Conservation (phyloP, 768 basidiomycete species). For the Phlegmacium glaucopus region DNA sequence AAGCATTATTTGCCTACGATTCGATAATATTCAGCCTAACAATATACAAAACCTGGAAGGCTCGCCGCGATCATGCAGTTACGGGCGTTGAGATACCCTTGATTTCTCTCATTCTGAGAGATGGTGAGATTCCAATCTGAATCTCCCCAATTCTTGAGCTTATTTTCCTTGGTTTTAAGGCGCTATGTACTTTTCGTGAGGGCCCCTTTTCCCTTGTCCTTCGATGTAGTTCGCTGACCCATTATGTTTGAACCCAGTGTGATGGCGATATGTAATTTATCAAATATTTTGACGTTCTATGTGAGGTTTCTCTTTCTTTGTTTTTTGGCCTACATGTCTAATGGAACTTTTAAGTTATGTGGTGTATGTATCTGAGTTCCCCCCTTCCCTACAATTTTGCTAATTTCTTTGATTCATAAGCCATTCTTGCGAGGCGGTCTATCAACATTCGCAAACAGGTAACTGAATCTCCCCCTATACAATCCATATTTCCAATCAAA, state of each 20-base stretch:
- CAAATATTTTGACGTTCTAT: constrained; percentile 41
- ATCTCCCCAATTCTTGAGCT: neutral
- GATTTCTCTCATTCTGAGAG: constrained; percentile 41
- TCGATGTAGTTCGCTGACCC: neutral
- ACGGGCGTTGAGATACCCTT: constrained; percentile 29
- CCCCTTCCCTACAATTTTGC: neutral
- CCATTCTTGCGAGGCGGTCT: constrained; percentile 43
- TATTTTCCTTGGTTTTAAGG: constrained; percentile 26
- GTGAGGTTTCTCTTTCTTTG: constrained; percentile 14
- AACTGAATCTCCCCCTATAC: constrained; percentile 12
- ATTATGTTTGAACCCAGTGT: constrained; percentile 29
- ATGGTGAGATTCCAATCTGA: constrained; percentile 36
- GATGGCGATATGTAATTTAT: constrained; percentile 48
- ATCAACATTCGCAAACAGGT: constrained; percentile 50
- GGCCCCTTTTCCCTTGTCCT: neutral
- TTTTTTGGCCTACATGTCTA: constrained; percentile 7
- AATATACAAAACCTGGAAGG: constrained; percentile 40
- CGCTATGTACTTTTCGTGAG: constrained; percentile 55
- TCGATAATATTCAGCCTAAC: constrained; percentile 44
- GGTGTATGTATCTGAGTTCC: constrained; percentile 15
- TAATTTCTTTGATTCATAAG: constrained; percentile 22
- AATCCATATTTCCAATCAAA: no score
- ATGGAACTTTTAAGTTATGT: constrained; percentile 16
- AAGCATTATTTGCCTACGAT: constrained; percentile 49
- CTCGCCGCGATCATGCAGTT: constrained; percentile 23